These are phyloP conservation scores for Cercophora scortea DNA, from an alignment of 495 filamentous ascomycete species.

Conservation along the genomic window DNA sequence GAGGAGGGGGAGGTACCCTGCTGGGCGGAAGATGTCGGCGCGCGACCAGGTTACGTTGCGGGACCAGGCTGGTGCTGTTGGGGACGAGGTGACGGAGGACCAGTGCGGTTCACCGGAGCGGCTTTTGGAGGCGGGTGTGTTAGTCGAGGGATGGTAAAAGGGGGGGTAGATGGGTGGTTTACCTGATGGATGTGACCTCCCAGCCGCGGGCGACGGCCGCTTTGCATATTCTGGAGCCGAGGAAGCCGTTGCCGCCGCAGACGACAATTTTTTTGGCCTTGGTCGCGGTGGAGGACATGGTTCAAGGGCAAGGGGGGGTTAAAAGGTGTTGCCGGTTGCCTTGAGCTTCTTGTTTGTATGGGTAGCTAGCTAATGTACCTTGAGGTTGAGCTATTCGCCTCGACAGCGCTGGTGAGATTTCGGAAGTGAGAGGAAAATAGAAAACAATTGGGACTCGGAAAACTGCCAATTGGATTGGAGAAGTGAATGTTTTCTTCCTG, in stretches of 20 bases:
- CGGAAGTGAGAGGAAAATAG: too few species aligned
- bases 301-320: too few species aligned
- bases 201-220: constrained; percentile 73
- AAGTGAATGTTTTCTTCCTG: too few species aligned
- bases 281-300: neutral
- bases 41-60: constrained; percentile 75
- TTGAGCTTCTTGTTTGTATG: too few species aligned
- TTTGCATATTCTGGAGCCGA: constrained; percentile 90
- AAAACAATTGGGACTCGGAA: too few species aligned
- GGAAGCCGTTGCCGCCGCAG: constrained; percentile 90
- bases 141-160: neutral
- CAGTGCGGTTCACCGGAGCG: constrained; percentile 86
- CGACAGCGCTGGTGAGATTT: too few species aligned
- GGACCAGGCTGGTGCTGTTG: constrained; percentile 70
- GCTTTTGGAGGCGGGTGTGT: constrained; percentile 31
- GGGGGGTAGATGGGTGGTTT: constrained; percentile 9
- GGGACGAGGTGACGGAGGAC: constrained; percentile 66
- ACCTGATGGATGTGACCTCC: constrained; percentile 87
- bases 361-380: too few species aligned
- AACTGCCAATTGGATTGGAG: too few species aligned
- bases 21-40: constrained; percentile 76
- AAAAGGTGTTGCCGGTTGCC: too few species aligned
- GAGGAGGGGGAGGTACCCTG: constrained; percentile 65
- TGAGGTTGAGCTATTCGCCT: too few species aligned
- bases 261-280: constrained; percentile 67